These are phyloP conservation scores for Torrubiella hemipterigena DNA, from an alignment of 2,329 filamentous ascomycete species.

Conservation along the genomic window DNA sequence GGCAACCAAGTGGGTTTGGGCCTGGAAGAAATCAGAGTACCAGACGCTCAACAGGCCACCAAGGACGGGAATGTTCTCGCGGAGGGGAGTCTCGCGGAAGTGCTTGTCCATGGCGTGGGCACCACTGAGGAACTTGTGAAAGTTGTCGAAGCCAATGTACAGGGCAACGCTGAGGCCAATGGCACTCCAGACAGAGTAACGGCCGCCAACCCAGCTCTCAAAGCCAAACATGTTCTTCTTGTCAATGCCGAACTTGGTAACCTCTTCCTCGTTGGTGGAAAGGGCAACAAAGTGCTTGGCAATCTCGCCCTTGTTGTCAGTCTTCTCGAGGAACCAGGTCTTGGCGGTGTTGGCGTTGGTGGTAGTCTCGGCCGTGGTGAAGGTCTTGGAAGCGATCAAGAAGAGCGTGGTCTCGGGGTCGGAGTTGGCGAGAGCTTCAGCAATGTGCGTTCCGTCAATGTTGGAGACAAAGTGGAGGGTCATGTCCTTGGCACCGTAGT, in stretches of 20 bases:
- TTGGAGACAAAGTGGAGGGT: conserved; percentile 98
- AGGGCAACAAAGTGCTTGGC: conserved; percentile 98
- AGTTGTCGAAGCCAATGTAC: conserved; percentile 96
- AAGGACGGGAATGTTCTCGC: conserved; percentile 89
- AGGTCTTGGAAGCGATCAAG: conserved; percentile 97
- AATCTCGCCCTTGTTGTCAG: conserved; percentile 66
- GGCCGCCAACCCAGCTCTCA: conserved; percentile 94
- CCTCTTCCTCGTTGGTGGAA: conserved; percentile 89
- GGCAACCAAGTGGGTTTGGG: conserved; percentile 93
- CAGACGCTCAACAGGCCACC: conserved; percentile 91
- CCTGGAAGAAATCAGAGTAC: conserved; percentile 98
- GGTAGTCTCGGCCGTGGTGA: conserved; percentile 93
- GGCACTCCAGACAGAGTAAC: conserved; percentile 98
- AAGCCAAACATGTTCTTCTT: conserved; percentile 99
- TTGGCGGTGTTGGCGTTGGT: conserved; percentile 98
- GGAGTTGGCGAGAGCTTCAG: conserved; percentile 77
- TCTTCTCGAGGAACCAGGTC: conserved; percentile 85
- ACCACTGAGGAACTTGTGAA: conserved; percentile 87
- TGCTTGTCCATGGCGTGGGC: conserved; percentile 98
- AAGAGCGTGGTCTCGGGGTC: conserved; percentile 98
- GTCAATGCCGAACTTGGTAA: conserved; percentile 98
- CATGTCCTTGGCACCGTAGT: conserved; percentile 76
- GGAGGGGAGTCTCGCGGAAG: conserved; percentile 81
- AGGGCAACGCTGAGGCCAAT: conserved; percentile 90
- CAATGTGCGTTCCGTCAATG: conserved; percentile 97